Evolutionary conservation across 345 rosid species (phyloP), one percentile per base, ranked within the genome.

Genomic region (Salix viminalis): DNA sequence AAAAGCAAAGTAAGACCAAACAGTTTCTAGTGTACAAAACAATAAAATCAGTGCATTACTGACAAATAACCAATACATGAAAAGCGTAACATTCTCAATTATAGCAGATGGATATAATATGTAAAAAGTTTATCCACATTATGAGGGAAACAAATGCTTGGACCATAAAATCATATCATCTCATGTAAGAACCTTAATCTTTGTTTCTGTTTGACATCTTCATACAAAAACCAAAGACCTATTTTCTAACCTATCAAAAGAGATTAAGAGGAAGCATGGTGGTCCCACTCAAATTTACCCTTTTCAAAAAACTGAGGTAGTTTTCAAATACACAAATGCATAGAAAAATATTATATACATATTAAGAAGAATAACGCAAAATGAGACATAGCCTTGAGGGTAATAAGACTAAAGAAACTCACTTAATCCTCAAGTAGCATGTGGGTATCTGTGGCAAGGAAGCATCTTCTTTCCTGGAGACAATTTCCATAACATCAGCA

Each of bases 391-490:
- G 52, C 24, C 54, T 37, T 60, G 37, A 18, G 70, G 65, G 74
- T 70, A 13, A 32, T 44, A 65, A 67, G 41, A 66, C 11, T 36
- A 67, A 67, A 74, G 72, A 68, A 71, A 89, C 94, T 77, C 79
- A 95, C 97, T 85, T 89, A 79, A 95, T 86, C 87, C 99, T 89
- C 82, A 96, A 65, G 88, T 89, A 94, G 78, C 84, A 81, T 16
- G 95, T 75, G 74, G 95, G 85, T 80, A 96, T 88, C 86, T 94
- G 99, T 50, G 98, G 98, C 86, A 96, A 85, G 42, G 94, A 79
- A 60, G 85, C 74, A 76, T 88, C 85, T 75, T 91, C 96, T 82
- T 88, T 94, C 90, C 99, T 96, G 89, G 76, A 84, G 84, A 54
- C 84, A 87, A 73, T 14, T 76, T 19, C 64, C 58, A 77, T 26